Percentiles rank a stretch among this genome's conserved stretches.
Conservation (phyloP, 2,329 filamentous ascomycete species). For the Rasamsonia emersonii region DNA sequence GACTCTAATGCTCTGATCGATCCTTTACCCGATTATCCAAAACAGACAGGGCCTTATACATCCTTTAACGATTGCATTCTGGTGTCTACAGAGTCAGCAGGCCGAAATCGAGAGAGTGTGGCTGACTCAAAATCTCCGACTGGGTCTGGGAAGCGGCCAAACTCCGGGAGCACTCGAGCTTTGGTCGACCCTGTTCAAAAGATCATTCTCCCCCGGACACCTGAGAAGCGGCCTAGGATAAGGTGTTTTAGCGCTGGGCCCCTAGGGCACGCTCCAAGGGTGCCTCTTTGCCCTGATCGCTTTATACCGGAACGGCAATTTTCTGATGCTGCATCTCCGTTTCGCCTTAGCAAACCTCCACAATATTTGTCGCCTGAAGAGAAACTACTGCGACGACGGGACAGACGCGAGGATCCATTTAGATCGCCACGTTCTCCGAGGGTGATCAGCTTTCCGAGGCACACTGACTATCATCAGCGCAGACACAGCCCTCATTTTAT, state of each 20-base stretch:
- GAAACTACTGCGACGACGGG: constrained; percentile 35
- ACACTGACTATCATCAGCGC: constrained; percentile 7
- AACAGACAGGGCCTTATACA: not conserved
- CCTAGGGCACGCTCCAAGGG: constrained; percentile 10
- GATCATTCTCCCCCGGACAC: not conserved
- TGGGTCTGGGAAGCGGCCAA: too few species aligned
- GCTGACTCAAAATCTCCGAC: too few species aligned
- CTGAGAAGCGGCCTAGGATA: constrained; percentile 12
- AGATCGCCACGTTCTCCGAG: constrained; percentile 29
- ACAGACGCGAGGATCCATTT: constrained; percentile 46
- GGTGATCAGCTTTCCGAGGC: constrained; percentile 9
- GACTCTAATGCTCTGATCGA: constrained; percentile 1
- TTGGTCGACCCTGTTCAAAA: not conserved
- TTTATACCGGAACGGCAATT: constrained; percentile 47
- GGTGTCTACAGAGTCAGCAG: too few species aligned
- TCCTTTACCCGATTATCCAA: not conserved
- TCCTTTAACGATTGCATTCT: too few species aligned
- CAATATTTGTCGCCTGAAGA: constrained; percentile 40
- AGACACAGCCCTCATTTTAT: constrained; percentile 20
- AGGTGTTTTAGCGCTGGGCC: constrained; percentile 7
- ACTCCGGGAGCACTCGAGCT: not conserved
- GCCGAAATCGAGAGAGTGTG: too few species aligned
- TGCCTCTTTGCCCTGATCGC: constrained; percentile 43
- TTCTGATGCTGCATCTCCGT: constrained; percentile 38
- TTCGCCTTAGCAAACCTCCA: constrained; percentile 43